Conservation (phyloP, 148 eudicot genomes). For the Rhododendron henanense region DNA sequence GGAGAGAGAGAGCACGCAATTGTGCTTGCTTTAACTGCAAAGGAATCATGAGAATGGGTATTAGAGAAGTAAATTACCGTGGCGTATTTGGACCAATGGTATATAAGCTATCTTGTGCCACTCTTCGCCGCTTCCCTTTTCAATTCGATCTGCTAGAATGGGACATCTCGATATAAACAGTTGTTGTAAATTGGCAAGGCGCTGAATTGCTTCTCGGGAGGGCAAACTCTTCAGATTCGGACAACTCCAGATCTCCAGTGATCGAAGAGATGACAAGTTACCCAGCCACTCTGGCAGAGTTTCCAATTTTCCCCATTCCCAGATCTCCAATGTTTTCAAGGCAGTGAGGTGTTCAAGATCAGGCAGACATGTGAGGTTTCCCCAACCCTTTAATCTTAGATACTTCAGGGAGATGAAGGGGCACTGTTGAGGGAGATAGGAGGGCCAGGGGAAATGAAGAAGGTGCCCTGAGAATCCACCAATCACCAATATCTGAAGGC, state of each 20-base stretch:
- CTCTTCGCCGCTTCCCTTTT: not conserved
- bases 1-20: too few species aligned
- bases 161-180: not conserved
- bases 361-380: not conserved
- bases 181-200: not conserved
- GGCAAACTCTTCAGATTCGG: not conserved
- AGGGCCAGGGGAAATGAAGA: not conserved
- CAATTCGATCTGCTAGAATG: not conserved
- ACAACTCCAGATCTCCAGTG: not conserved
- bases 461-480: too few species aligned
- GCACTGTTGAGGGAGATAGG: not conserved
- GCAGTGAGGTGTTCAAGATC: not conserved
- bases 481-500: too few species aligned
- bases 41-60: not conserved
- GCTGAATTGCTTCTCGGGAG: not conserved
- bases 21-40: not conserved
- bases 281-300: not conserved
- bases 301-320: fast-evolving
- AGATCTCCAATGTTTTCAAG: not conserved
- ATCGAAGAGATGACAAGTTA: not conserved
- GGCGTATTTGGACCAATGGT: not conserved
- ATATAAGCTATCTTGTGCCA: not conserved
- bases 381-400: not conserved
- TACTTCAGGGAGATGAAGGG: not conserved
- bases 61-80: not conserved